These are phyloP conservation scores for Plectosphaerella sp. DNA, from an alignment of 2,329 filamentous ascomycete genomes.

Conservation along the genomic window DNA sequence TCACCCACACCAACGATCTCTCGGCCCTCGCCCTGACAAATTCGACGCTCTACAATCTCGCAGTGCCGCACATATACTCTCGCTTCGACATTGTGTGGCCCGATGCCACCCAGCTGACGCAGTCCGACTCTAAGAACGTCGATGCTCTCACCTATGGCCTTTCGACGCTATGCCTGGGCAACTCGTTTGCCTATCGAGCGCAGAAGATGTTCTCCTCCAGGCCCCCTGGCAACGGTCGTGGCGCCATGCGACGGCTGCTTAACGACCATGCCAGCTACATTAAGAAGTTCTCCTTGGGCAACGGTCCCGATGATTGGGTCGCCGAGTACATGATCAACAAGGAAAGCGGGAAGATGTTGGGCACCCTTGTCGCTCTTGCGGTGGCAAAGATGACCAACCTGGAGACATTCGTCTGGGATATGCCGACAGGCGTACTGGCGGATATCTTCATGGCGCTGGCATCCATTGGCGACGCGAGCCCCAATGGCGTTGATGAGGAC, in stretches of 20 bases:
- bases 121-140: conserved; percentile 66
- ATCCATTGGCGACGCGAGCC: conserved; percentile 59
- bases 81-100: conserved; percentile 89
- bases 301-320: conserved; percentile 74
- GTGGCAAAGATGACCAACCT: conserved; percentile 79
- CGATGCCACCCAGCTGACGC: conserved; percentile 55
- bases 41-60: conserved; percentile 69
- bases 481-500: conserved; percentile 38
- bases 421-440: conserved; percentile 78
- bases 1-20: conserved; percentile 78
- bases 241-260: conserved; percentile 7
- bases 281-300: conserved; percentile 79
- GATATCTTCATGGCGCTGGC: conserved; percentile 78
- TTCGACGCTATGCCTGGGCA: conserved; percentile 71
- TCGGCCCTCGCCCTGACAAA: conserved; percentile 74
- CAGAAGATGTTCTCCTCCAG: conserved; percentile 24
- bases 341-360: conserved; percentile 85
- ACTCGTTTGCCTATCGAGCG: conserved; percentile 34
- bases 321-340: conserved; percentile 78
- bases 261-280: conserved; percentile 78
- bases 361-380: conserved; percentile 72
- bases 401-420: conserved; percentile 82
- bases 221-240: conserved; percentile 9
- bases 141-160: conserved; percentile 81
- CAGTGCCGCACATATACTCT: conserved; percentile 76